Evolutionary conservation across 2,329 filamentous ascomycete genomes (phyloP), one percentile per base, ranked within the genome.

Genomic region (Plectosphaerella cucumerina): DNA sequence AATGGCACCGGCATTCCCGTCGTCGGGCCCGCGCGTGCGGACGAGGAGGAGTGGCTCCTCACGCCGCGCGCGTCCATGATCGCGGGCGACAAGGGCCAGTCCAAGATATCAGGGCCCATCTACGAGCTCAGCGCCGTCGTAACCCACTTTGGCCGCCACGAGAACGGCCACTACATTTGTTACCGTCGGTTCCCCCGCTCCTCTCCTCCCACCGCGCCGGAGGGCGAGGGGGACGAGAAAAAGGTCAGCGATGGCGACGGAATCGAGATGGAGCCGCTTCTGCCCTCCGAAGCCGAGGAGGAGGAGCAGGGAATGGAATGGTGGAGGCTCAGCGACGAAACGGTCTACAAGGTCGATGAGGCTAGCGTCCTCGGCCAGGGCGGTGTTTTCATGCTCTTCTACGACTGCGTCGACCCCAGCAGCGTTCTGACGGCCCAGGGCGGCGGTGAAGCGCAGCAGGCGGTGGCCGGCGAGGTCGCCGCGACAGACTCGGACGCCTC

Each of bases 301-400:
- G 61, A 60, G 15, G 26, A 37, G 9, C 62, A 66, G 50, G 58
- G 73, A 14, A 73, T 80, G 56, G 80, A 82, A 53, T 97, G 94
- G 94, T 99, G 90, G 86, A 80, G 89, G 15, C 76, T 97, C 23
- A 97, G 93, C 65, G 93, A 97, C 61, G 89, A 96, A 53, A 85
- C 87, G 55, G 92, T 97, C 8, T 82, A 77, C 54, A 77, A 81
- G 56, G 87, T 92, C 21, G 81, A 81, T 18, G 89, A 96, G 64
- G 78, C 85, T 11, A 78, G 80, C 23, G 89, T 96, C 1, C 72
- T 94, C 47, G 78, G 76, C 2, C 86, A 96, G 59, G 85, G 85
- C 0, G 90, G 90, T 2, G 93, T 92, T 0, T 97, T 97, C 64
- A 97, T 99, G 93, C 78, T 97, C 1, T 97, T 97, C 66, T 99